Evolutionary conservation across 371 early-diverging fungal genomes (phyloP), one percentile per base, ranked within the genome.

Genomic region (Circinella minor): DNA sequence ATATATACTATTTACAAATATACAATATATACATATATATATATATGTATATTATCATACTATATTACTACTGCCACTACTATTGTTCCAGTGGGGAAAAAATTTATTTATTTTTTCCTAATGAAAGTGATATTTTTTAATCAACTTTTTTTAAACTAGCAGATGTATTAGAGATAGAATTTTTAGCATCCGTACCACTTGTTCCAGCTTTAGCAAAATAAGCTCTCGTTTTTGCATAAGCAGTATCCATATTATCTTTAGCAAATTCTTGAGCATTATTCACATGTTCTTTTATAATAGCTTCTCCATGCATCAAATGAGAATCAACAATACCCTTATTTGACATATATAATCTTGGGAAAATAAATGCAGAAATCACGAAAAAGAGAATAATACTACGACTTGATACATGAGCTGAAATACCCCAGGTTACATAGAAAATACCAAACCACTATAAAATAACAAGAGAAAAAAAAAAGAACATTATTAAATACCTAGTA

Each of bases 261-360:
- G 61, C 63, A 17, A 46, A 55, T 15, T 20, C 63, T 18, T 72
- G 73, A 8, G 69, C 64, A 34, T 18, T 66, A 14, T 49, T 36
- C 34, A 64, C 39, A 14, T 72, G 73, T 3, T 68, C 43, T 38
- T 57, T 49, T n/a, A 72, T n/a, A 18, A 80, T 48, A 0, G 75
- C 68, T 69, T 80, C 79, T 10, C 78, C 76, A 62, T 78, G 80
- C n/a, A 77, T 75, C 36, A 82, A 27, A 54, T 78, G 80, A 51
- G 82, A 72, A 68, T 81, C 82, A 3, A 81, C 77, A 5, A 79
- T 67, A 46, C 79, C 77, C 74, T 81, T 81, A 70, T 81, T 81
- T 46, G 68, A 67, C 59, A 76, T 74, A 60, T 81, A 81, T 3
- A 76, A 69, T 34, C 79, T 77, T 54, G 82, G 82, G 75, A 82